Base-by-base conservation (phyloP, 495 filamentous ascomycete species). In the Xylaria scruposa region DNA sequence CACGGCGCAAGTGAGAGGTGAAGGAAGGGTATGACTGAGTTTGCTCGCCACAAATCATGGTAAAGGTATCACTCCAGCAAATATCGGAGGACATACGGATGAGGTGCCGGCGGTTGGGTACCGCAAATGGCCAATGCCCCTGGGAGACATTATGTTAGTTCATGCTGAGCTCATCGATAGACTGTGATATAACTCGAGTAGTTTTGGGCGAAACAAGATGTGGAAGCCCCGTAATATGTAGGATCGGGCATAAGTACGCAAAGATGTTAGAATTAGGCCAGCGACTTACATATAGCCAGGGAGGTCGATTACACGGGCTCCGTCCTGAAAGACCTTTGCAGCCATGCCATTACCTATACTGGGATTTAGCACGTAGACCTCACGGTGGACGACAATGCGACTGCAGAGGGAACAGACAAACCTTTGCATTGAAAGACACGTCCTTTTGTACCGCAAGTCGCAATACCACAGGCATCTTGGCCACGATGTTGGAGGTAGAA, bases 91-190 rank as follows among this genome's bases (percentile, higher is more conserved):
- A 36, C 78, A 79, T 79, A 72, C 71, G 31, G 93, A 93, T 75
- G 91, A 95, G 77, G 90, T 95, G 21, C 94, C 94, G 15, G 94
- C 93, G 0, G 95, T 97, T 3, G 95, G 95, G 82, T 97, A 98
- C 71, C 95, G 87, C 72, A 98, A 84, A 81, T 98, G 95, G 17
- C 88, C 94, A 61, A 97, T 87, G 70, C 94, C 95, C 93, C 97
- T 97, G 77, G 87, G 0, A 64, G 33, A 26, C 47, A 33, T 0
- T 3, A 26, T 2, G 19, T 70, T 33, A 70, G 68, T 47, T 29
- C 5, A 40, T 8, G 5, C 3, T 42, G 3, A 19, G 13, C 33
- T 21, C 5, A 38, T 17, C n/a, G 33, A 36, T n/a, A 17, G 26
- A 9, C 17, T 15, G 15, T 17, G 31, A 33, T 36, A n/a, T 15